Evolutionary conservation across 257 asterid genomes (phyloP).

Genomic region (Orobanche coerulescens): DNA sequence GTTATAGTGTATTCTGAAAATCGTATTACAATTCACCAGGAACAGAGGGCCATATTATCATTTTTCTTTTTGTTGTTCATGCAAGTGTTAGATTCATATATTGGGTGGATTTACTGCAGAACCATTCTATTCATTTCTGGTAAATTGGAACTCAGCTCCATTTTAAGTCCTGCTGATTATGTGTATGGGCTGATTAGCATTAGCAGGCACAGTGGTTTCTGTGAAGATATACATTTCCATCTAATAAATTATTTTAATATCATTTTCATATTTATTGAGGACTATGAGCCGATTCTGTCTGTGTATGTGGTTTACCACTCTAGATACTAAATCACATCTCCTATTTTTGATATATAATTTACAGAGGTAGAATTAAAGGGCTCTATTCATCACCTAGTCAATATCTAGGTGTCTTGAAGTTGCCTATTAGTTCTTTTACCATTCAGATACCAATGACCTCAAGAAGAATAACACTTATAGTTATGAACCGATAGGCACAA

Average conservation of each 20-base stretch:
- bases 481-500: neutral
- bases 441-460: neutral
- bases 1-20: neutral
- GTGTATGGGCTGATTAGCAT: neutral
- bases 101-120: too few species aligned
- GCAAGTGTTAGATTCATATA: neutral
- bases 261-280: neutral
- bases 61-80: neutral
- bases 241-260: neutral
- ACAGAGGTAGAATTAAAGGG: neutral
- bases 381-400: neutral
- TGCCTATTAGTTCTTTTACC: slow-evolving; percentile 2
- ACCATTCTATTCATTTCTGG: neutral
- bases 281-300: neutral
- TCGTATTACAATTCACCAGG: neutral
- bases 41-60: too few species aligned
- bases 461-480: neutral
- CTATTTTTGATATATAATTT: too few species aligned
- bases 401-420: neutral
- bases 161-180: neutral
- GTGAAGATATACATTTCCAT: neutral
- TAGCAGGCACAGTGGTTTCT: neutral
- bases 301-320: neutral
- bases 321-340: neutral
- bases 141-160: neutral